A percentile compares a stretch with the other conserved stretches of the same genome.
Evolutionary conservation across 805 yeast species (phyloP).

Genomic region (Clavispora santaluciae): DNA sequence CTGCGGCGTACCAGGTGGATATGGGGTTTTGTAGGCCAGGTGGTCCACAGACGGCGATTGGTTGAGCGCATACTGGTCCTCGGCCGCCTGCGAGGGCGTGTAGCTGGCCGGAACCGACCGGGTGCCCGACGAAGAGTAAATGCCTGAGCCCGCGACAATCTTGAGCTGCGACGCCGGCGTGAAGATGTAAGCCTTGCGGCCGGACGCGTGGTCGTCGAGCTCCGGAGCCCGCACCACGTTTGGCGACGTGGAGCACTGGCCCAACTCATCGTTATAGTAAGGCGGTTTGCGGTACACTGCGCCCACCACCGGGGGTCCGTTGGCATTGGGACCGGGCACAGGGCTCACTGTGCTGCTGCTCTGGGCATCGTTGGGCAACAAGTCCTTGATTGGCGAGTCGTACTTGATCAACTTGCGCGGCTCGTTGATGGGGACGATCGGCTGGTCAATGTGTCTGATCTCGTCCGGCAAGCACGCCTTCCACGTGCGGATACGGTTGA

Average conservation of each 20-base stretch:
- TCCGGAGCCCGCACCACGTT: conserved; percentile 36
- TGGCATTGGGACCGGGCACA: conserved; percentile 66
- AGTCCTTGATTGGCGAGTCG: conserved; percentile 78
- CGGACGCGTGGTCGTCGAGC: conserved; percentile 31
- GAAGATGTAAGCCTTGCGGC: conserved; percentile 38
- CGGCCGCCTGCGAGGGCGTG: conserved; percentile 10
- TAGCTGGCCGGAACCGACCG: conserved; percentile 12
- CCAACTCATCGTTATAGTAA: conserved; percentile 76
- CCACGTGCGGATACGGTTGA: conserved; percentile 96
- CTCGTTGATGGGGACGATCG: conserved; percentile 62
- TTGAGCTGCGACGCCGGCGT: conserved; percentile 43
- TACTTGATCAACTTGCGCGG: conserved; percentile 67
- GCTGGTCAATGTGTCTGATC: conserved; percentile 74
- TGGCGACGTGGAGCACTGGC: conserved; percentile 52
- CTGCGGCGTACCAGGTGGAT: conserved; percentile 1
- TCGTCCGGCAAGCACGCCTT: conserved; percentile 98
- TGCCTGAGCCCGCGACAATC: conserved; percentile 17
- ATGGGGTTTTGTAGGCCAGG: conserved; percentile 1
- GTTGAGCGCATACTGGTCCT: conserved; percentile 3
- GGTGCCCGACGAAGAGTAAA: conserved; percentile 11
- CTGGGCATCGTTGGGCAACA: conserved; percentile 71
- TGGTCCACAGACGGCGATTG: conserved; percentile 1
- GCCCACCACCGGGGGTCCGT: conserved; percentile 91
- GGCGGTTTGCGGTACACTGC: conserved; percentile 79
- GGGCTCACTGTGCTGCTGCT: conserved; percentile 78